Base-by-base conservation (phyloP, 371 early-diverging fungal species). In the Quaeritorhiza haematococci region DNA sequence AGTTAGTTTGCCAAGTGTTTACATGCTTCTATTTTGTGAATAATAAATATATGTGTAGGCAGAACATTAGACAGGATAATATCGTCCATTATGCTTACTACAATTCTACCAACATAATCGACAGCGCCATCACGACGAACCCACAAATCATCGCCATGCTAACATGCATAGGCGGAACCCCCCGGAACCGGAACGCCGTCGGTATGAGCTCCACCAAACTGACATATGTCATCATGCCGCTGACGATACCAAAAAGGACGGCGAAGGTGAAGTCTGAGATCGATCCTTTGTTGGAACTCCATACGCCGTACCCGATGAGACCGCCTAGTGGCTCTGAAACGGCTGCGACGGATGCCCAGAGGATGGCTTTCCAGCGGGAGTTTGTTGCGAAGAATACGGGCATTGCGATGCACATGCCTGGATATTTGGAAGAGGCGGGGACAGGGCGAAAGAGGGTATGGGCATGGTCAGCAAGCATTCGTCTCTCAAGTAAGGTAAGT, bases 91-190 rank as follows among this genome's bases (percentile, higher is more conserved):
- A n/a, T n/a, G n/a, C n/a, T n/a, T n/a, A n/a, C n/a, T 23, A 47
- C 26, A 42, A 8, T 29, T 55, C 29, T 7, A 55, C 43, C 24
- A 58, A 33, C 1, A 46, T 55, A 23, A 67, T 44, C 19, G 67
- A 49, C 21, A 49, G 10, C 17, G 68, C 54, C 28, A 73, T 62
- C 28, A 73, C 29, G 26, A 35, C 34, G 33, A 54, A 29, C 29
- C 66, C 66, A 29, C 13, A 30, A 42, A 47, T 33, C 15, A 59
- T 38, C 10, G n/a, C 23, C 45, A 30, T n/a, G 7, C 24, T 54
- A 6, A 53, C 32, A n/a, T n/a, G n/a, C 35, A 29, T 33, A 21
- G 35, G 33, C 23, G 13, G 27, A 42, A 42, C 35, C 58, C n/a
- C 13, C 28, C 38, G 32, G 47, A 35, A 59, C 30, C 33, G 1